These are phyloP conservation scores for Lathyrus oleraceus DNA, from an alignment of 306 rosid genomes.

Conservation along the genomic window DNA sequence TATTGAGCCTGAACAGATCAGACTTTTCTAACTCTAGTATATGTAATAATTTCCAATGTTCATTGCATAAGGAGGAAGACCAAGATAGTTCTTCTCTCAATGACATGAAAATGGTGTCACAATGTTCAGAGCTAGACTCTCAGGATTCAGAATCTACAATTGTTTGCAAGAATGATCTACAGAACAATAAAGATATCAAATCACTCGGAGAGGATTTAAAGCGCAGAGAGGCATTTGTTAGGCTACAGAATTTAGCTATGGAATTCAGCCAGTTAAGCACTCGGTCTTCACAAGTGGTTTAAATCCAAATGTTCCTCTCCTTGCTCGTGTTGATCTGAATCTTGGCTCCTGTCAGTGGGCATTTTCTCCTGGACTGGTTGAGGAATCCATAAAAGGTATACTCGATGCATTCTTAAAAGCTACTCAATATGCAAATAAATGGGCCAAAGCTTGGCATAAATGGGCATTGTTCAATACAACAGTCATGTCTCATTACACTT, in stretches of 20 bases:
- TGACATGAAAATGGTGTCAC: constrained; percentile 38
- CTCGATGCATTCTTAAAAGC: constrained; percentile 72
- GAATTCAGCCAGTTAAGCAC: constrained; percentile 66
- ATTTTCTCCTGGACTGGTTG: constrained; percentile 82
- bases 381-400: constrained; percentile 84
- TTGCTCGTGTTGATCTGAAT: constrained; percentile 78
- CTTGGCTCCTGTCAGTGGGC: constrained; percentile 91
- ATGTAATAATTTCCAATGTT: too few relatives aligned
- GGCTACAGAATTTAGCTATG: constrained; percentile 84
- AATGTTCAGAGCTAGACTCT: constrained; percentile 38
- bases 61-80: too few relatives aligned
- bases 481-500: constrained; percentile 88
- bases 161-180: constrained; percentile 38
- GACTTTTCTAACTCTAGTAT: too few relatives aligned
- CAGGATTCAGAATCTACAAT: constrained; percentile 37
- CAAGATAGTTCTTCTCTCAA: constrained; percentile 36
- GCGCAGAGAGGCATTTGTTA: constrained; percentile 91
- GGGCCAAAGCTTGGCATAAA: constrained; percentile 88
- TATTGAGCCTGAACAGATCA: too few relatives aligned
- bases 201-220: constrained; percentile 92
- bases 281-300: constrained; percentile 51
- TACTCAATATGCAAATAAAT: constrained; percentile 79
- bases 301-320: constrained; percentile 70
- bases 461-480: constrained; percentile 98
- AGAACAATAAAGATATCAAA: constrained; percentile 35